Conservation (phyloP, 768 basidiomycete species). For the Baorangia bicolor region DNA sequence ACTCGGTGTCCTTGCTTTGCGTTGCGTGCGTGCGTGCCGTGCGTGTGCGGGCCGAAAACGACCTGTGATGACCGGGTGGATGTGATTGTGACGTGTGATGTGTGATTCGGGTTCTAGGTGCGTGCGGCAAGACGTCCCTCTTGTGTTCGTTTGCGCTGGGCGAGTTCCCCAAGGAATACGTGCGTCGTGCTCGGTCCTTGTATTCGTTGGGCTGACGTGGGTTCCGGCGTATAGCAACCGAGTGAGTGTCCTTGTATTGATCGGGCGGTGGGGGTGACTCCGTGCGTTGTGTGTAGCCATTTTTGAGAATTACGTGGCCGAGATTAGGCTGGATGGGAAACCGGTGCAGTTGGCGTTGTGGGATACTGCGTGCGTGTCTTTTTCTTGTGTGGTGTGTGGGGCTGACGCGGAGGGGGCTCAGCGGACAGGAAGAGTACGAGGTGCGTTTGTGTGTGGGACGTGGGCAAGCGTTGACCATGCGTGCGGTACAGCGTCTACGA, state of each 20-base stretch:
- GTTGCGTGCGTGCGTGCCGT: no score
- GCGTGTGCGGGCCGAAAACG: no score
- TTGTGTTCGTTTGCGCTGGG: slow-evolving; percentile 90
- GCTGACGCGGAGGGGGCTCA: slow-evolving; percentile 32
- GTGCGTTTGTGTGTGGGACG: no score
- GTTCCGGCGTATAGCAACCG: slow-evolving; percentile 39
- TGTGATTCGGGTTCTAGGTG: slow-evolving; percentile 51
- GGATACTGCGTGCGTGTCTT: slow-evolving; percentile 91
- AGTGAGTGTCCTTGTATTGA: slow-evolving; percentile 32
- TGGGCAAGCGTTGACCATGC: no score
- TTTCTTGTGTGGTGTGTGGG: background rate
- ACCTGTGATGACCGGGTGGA: no score
- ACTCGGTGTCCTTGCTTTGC: no score
- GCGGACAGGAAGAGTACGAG: slow-evolving; percentile 99
- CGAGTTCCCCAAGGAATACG: slow-evolving; percentile 96
- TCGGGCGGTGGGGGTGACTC: background rate
- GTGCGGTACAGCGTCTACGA: slow-evolving; percentile 84
- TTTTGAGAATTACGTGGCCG: slow-evolving; percentile 98
- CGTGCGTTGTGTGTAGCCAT: slow-evolving; percentile 50
- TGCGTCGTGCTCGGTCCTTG: slow-evolving; percentile 40
- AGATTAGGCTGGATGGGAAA: slow-evolving; percentile 96
- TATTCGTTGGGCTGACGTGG: background rate
- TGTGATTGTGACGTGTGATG: background rate
- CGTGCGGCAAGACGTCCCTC: slow-evolving; percentile 94
- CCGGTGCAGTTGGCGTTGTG: slow-evolving; percentile 95